phyloP scores from a whole-genome alignment of 2,329 filamentous ascomycete species.

The Penicillium sp. region DNA sequence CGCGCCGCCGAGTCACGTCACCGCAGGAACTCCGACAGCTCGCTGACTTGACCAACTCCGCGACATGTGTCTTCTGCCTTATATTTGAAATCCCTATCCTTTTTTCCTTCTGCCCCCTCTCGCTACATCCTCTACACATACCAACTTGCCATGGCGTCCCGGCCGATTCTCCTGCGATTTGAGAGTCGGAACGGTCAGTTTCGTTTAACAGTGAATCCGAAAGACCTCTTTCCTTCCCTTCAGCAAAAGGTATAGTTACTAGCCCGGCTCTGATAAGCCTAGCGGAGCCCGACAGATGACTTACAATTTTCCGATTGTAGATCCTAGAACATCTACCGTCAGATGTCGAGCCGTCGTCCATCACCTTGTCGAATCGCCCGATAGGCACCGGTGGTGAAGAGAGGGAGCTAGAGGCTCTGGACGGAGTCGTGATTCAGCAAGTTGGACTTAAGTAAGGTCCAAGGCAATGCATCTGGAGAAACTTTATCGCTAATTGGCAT shows the following conservation, averaged over 20 bases:
- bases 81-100: neutral
- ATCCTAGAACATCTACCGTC: conserved; percentile 58
- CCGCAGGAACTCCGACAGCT: conserved; percentile 15
- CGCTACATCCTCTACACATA: neutral
- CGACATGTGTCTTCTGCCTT: conserved; percentile 1
- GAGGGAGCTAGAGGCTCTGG: conserved; percentile 48
- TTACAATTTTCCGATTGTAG: conserved; percentile 24
- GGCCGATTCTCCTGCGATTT: conserved; percentile 74
- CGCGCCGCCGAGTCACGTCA: conserved; percentile 22
- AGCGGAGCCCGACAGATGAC: neutral
- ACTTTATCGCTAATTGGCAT: conserved; percentile 18
- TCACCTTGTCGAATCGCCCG: conserved; percentile 57
- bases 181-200: conserved; percentile 90
- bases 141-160: conserved; percentile 33
- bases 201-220: conserved; percentile 70
- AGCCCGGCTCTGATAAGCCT: neutral
- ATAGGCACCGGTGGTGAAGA: conserved; percentile 54
- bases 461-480: neutral
- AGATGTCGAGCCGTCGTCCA: conserved; percentile 50
- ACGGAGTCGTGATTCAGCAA: conserved; percentile 52
- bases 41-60: conserved; percentile 1
- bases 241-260: conserved; percentile 42
- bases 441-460: conserved; percentile 52
- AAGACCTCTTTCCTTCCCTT: conserved; percentile 63
- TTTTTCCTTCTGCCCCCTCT: neutral